Base-by-base conservation (phyloP, 2,329 filamentous ascomycete genomes). In the Aphanoascus verrucosus region DNA sequence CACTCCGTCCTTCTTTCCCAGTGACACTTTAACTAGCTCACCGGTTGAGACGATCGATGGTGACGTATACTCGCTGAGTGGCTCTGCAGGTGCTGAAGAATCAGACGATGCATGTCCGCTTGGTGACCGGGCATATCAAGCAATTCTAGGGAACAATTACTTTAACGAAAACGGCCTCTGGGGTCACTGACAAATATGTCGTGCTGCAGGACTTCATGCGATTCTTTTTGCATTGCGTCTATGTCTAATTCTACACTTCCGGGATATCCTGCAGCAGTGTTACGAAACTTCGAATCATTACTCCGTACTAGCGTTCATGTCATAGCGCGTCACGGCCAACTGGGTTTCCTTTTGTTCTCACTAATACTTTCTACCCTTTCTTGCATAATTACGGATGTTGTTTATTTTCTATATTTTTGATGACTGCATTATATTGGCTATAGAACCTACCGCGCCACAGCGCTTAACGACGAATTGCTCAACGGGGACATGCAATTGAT, bases 91-190 rank as follows among this genome's bases (percentile, higher is more conserved):
- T 28, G 55, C 54, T 8, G 55, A 56, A 12, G 55, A 49, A 38
- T 56, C 56, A 19, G 58, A 59, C 49, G 55, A 59, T 45, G 48
- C 50, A 35, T 57, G 47, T 49, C 53, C 58, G 43, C 43, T 57
- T 32, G 53, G 56, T 42, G 55, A 55, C 7, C 51, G 47, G 35
- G 48, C 43, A 6, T 55, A 56, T 15, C 54, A 54, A 45, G 43
- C 54, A 41, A 56, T 56, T 47, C 38, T 55, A 20, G 51, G 52
- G 17, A 48, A 38, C 19, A 46, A 31, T 44, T 55, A 52, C 44
- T 56, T 54, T 37, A 53, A 49, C 42, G 55, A 58, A 35, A 37
- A 43, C 49, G 35, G 20, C 12, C 34, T 56, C 40, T 59, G 56
- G 58, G 48, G 34, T 40, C 58, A 44, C 38, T 59, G 55, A 59